Evolutionary conservation across 768 basidiomycete genomes (phyloP).

Genomic region (Gloeopeniophorella convolvens): DNA sequence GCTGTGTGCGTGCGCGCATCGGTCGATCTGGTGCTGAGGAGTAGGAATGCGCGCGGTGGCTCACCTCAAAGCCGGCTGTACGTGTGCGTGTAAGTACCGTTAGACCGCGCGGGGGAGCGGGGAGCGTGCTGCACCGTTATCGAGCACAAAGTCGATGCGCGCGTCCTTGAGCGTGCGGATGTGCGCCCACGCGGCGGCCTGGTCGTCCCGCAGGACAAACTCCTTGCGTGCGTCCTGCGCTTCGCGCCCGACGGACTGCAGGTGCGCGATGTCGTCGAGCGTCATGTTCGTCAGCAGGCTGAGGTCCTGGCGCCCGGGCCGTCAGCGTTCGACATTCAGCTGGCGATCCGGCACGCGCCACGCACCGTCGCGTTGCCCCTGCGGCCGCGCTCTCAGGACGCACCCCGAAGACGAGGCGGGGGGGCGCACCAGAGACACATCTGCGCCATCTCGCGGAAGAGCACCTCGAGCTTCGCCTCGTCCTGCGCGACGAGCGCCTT

Average conservation of each 20-base stretch:
- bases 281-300: slow-evolving; percentile 85
- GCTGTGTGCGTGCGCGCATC: slow-evolving; percentile 34
- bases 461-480: slow-evolving; percentile 46
- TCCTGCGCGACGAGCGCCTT: slow-evolving; percentile 40
- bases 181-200: slow-evolving; percentile 66
- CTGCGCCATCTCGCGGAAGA: slow-evolving; percentile 83
- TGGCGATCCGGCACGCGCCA: slow-evolving; percentile 1
- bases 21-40: not conserved
- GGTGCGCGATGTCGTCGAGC: slow-evolving; percentile 69
- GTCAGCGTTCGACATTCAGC: not conserved
- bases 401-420: not conserved
- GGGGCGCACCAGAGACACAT: slow-evolving; percentile 73
- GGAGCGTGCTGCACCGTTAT: slow-evolving; percentile 57
- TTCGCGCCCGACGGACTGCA: slow-evolving; percentile 80
- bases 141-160: slow-evolving; percentile 80
- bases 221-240: slow-evolving; percentile 69
- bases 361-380: slow-evolving; percentile 94
- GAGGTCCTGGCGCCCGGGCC: slow-evolving; percentile 54
- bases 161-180: slow-evolving; percentile 45
- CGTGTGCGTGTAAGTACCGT: not conserved
- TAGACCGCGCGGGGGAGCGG: not conserved
- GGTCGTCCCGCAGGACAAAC: slow-evolving; percentile 82
- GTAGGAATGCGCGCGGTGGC: not conserved
- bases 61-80: slow-evolving; percentile 86
- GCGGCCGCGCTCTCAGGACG: not conserved